A percentile compares a stretch with the other conserved stretches of the same genome.
phyloP scores from a whole-genome alignment of 176 grass and related monocot genomes.

The Zizania latifolia region DNA sequence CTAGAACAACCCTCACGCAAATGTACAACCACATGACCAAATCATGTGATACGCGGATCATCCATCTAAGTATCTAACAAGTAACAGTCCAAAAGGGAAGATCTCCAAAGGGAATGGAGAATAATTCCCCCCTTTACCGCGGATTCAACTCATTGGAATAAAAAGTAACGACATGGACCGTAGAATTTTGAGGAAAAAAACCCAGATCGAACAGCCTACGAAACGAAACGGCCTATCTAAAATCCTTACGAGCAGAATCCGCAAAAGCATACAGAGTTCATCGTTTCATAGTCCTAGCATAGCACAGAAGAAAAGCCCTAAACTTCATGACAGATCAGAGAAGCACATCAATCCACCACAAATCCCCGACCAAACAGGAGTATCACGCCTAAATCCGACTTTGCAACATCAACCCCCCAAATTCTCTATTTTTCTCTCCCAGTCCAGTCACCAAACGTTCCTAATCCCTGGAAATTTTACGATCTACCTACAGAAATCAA shows the following conservation, averaged over 20 bases:
- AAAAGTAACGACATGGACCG: neutral
- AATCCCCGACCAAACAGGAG: neutral
- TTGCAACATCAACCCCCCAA: neutral
- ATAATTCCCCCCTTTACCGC: neutral
- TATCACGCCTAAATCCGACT: neutral
- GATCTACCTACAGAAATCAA: conserved; percentile 23
- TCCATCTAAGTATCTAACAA: neutral
- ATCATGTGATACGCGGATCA: neutral
- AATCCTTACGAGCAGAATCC: neutral
- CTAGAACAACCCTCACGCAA: neutral
- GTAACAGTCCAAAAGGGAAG: neutral
- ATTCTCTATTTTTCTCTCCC: neutral
- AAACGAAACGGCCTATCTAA: neutral
- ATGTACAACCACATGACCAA: neutral
- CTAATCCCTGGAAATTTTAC: neutral
- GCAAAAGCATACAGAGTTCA: neutral
- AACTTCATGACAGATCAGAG: neutral
- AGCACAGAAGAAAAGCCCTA: neutral
- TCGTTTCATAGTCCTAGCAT: neutral
- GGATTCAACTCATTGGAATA: conserved; percentile 4
- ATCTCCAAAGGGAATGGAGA: neutral
- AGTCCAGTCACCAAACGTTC: neutral
- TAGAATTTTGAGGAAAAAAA: neutral
- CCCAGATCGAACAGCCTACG: neutral
- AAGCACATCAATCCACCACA: neutral